These are phyloP conservation scores for Mangifera indica DNA, from an alignment of 345 rosid genomes.

Conservation along the genomic window DNA sequence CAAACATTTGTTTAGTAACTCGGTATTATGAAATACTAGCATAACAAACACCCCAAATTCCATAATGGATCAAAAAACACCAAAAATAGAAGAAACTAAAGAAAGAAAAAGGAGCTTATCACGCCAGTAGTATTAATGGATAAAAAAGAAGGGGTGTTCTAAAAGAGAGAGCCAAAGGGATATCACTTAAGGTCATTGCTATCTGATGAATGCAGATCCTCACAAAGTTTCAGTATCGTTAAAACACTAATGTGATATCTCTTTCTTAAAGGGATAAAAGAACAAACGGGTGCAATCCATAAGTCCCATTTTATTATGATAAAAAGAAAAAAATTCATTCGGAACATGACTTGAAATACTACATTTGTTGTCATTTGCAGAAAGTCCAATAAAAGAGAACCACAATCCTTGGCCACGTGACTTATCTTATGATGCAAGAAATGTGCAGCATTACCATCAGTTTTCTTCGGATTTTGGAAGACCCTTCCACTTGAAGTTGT, in stretches of 20 bases:
- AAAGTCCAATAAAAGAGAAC: slow-evolving; percentile 19
- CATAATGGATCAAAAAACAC: too few relatives aligned
- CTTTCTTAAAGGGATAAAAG: too few relatives aligned
- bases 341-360: slow-evolving; percentile 1
- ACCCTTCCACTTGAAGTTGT: slow-evolving; percentile 95
- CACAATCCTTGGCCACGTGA: slow-evolving; percentile 6
- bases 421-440: slow-evolving; percentile 7
- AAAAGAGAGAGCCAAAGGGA: too few relatives aligned
- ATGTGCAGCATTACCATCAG: slow-evolving; percentile 21
- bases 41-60: too few relatives aligned
- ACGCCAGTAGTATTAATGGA: too few relatives aligned
- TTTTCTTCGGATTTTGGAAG: slow-evolving; percentile 41
- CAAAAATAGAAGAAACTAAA: too few relatives aligned
- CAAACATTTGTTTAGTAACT: too few relatives aligned
- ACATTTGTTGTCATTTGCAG: slow-evolving; percentile 3
- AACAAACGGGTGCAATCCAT: not conserved
- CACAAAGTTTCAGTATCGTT: not conserved
- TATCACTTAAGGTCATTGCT: too few relatives aligned
- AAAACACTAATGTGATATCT: not conserved
- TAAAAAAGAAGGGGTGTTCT: too few relatives aligned
- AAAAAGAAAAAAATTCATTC: not conserved
- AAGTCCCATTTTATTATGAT: slow-evolving; percentile 20
- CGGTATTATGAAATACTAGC: too few relatives aligned
- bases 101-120: too few relatives aligned
- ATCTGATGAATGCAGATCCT: not conserved